phyloP scores from a whole-genome alignment of 2,329 filamentous ascomycete species.

The Venturia oleaginea region DNA sequence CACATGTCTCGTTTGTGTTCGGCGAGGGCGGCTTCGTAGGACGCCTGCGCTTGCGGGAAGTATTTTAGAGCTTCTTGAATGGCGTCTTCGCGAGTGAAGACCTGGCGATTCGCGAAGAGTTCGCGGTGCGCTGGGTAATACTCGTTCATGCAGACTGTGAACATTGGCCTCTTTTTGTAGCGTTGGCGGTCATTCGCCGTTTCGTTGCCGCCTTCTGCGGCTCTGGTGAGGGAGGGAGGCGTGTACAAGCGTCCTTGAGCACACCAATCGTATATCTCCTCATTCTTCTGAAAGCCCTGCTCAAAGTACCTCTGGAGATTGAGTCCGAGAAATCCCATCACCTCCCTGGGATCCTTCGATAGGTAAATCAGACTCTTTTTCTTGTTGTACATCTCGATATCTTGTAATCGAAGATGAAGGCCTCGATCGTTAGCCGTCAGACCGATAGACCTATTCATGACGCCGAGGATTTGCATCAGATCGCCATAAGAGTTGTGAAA shows the following conservation, averaged over 20 bases:
- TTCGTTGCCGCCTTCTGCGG: constrained; percentile 22
- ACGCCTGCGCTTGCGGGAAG: neutral
- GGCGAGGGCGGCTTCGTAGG: neutral
- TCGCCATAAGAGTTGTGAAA: constrained; percentile 69
- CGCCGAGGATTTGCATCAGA: constrained; percentile 56
- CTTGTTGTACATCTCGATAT: constrained; percentile 53
- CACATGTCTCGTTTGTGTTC: constrained; percentile 30
- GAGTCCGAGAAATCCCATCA: constrained; percentile 57
- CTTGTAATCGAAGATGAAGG: constrained; percentile 56
- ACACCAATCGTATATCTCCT: constrained; percentile 55
- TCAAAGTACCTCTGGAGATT: constrained; percentile 39
- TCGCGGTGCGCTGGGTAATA: constrained; percentile 48
- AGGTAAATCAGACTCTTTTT: constrained; percentile 44
- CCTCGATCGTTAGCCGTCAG: constrained; percentile 56
- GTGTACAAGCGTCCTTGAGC: constrained; percentile 46
- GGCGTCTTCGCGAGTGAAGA: constrained; percentile 35
- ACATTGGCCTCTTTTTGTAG: constrained; percentile 47
- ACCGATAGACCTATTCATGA: constrained; percentile 54
- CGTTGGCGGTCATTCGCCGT: constrained; percentile 48
- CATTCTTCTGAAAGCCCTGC: constrained; percentile 43
- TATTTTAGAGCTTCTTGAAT: constrained; percentile 30
- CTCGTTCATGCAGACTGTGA: constrained; percentile 51
- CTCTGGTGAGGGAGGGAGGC: constrained; percentile 19
- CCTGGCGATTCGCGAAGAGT: constrained; percentile 21
- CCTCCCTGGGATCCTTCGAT: constrained; percentile 44